Conservation (phyloP, 192 early-diverging fungal species). For the Backusella psychrophila region DNA sequence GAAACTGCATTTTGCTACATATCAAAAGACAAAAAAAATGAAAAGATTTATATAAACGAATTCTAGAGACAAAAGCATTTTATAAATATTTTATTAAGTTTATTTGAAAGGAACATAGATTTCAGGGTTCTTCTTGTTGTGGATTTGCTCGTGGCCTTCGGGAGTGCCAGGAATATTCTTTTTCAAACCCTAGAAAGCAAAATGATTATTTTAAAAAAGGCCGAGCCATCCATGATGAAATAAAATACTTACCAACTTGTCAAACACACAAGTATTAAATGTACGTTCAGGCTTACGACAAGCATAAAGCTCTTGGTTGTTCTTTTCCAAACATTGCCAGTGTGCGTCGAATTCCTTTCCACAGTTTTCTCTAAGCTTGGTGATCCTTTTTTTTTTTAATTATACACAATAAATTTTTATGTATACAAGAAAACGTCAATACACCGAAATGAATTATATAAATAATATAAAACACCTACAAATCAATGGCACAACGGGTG, state of each 20-base stretch:
- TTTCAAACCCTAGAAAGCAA: conserved; percentile 47
- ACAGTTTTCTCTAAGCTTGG: conserved; percentile 89
- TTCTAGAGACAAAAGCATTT: background rate
- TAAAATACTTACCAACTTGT: conserved; percentile 64
- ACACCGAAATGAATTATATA: background rate
- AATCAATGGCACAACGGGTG: conserved; percentile 89
- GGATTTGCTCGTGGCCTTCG: conserved; percentile 32
- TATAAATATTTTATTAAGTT: background rate
- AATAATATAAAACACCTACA: conserved; percentile 47
- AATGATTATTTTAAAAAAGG: background rate
- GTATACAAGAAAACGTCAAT: background rate
- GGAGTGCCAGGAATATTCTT: conserved; percentile 69
- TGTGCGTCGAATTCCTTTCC: conserved; percentile 82
- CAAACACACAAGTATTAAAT: conserved; percentile 90
- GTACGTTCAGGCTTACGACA: conserved; percentile 77
- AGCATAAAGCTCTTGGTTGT: conserved; percentile 84
- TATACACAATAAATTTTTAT: background rate
- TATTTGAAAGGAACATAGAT: conserved; percentile 16
- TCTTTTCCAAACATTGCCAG: conserved; percentile 89
- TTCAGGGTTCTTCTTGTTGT: conserved; percentile 35
- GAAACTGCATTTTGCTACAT: background rate
- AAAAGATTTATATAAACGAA: background rate
- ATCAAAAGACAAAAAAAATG: background rate
- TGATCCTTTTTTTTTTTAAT: conserved; percentile 49
- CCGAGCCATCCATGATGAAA: background rate